Percentiles rank a stretch among this genome's conserved stretches.
phyloP scores from a whole-genome alignment of 139 green algal species.

The Picochlorum sp. region DNA sequence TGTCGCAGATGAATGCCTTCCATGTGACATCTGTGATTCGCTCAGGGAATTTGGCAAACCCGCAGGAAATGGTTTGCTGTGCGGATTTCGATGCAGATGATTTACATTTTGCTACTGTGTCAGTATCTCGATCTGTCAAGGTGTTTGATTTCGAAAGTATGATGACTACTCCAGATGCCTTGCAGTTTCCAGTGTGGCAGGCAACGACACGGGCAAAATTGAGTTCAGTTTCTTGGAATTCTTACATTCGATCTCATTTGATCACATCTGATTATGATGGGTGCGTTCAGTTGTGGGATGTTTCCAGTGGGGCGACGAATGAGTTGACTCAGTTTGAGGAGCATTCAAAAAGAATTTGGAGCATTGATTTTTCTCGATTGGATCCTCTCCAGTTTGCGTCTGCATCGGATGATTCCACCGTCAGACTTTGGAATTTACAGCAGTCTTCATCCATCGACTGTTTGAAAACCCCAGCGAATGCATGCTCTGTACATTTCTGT shows the following conservation, averaged over 20 bases:
- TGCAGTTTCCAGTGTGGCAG: slow-evolving; percentile 50
- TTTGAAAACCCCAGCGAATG: slow-evolving; percentile 54
- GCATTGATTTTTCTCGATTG: slow-evolving; percentile 46
- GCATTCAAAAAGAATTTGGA: slow-evolving; percentile 66
- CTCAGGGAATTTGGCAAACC: slow-evolving; percentile 65
- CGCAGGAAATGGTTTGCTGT: slow-evolving; percentile 40
- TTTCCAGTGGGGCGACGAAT: slow-evolving; percentile 8
- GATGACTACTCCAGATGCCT: slow-evolving; percentile 25
- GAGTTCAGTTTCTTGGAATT: slow-evolving; percentile 60
- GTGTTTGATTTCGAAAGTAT: slow-evolving; percentile 46
- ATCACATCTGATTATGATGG: slow-evolving; percentile 58
- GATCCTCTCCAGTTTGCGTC: slow-evolving; percentile 57
- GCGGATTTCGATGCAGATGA: slow-evolving; percentile 77
- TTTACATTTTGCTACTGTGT: slow-evolving; percentile 81
- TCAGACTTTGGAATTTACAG: slow-evolving; percentile 61
- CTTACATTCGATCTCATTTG: slow-evolving; percentile 65
- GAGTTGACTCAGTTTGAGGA: slow-evolving; percentile 43
- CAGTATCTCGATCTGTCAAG: slow-evolving; percentile 63
- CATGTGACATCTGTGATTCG: slow-evolving; percentile 41
- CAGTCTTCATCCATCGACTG: slow-evolving; percentile 30
- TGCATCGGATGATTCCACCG: slow-evolving; percentile 51
- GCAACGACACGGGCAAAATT: slow-evolving; percentile 48
- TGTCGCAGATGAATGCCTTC: slow-evolving; percentile 20
- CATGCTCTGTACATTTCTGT: slow-evolving; percentile 64
- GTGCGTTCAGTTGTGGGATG: slow-evolving; percentile 59